phyloP scores from a whole-genome alignment of 257 asterid genomes.

The Petrea volubilis region DNA sequence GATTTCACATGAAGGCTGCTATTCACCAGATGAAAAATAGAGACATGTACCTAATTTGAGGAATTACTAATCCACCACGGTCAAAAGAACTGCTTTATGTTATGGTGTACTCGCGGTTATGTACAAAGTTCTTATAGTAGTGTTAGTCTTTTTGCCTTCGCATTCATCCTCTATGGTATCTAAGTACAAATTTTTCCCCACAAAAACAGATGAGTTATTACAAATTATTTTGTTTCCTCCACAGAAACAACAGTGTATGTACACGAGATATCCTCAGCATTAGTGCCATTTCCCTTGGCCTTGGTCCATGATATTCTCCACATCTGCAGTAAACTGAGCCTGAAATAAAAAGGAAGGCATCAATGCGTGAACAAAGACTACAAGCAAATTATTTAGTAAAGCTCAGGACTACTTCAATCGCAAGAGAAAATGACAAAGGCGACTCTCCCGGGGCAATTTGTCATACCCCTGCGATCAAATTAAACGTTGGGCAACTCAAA shows the following conservation, averaged over 20 bases:
- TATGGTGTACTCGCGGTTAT: not conserved
- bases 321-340: constrained; percentile 61
- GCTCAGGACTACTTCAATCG: not conserved
- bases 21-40: not conserved
- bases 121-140: constrained; percentile 9
- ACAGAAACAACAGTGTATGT: constrained; percentile 55
- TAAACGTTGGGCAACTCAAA: not conserved
- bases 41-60: not conserved
- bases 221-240: constrained; percentile 40
- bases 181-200: constrained; percentile 5
- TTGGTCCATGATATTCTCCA: constrained; percentile 84
- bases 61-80: not conserved
- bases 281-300: constrained; percentile 48
- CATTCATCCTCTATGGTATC: not conserved
- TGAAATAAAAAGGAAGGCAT: constrained; percentile 32
- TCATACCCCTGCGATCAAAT: not conserved
- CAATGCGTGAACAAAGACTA: not conserved
- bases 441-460: not conserved
- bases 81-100: not conserved
- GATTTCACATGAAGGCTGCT: not conserved
- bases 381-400: not conserved
- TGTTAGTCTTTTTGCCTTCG: not conserved
- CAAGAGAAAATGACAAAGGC: not conserved
- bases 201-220: not conserved
- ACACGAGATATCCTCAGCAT: constrained; percentile 42